Evolutionary conservation across 768 basidiomycete species (phyloP).

Genomic region (Suillus occidentalis): DNA sequence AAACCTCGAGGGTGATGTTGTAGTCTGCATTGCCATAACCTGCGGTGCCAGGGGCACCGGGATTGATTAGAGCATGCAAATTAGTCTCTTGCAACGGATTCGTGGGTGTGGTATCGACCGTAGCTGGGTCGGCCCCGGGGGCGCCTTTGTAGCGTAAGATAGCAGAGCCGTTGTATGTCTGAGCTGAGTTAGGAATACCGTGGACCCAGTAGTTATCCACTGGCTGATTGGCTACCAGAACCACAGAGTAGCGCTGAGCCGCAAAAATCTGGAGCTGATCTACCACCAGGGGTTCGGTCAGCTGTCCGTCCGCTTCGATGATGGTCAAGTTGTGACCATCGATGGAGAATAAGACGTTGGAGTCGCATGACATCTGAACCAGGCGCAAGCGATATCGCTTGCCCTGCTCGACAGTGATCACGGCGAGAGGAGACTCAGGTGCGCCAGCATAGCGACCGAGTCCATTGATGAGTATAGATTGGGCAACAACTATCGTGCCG

Average conservation of each 20-base stretch:
- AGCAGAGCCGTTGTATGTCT: conserved; percentile 45
- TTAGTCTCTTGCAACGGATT: conserved; percentile 34
- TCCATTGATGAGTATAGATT: conserved; percentile 43
- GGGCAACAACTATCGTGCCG: conserved; percentile 11
- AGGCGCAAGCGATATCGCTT: conserved; percentile 40
- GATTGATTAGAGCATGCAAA: conserved; percentile 24
- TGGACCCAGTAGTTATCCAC: conserved; percentile 50
- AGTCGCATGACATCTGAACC: conserved; percentile 42
- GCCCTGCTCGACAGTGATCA: conserved; percentile 33
- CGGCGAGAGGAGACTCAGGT: conserved; percentile 29
- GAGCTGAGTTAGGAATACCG: conserved; percentile 30
- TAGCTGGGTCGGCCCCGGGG: conserved; percentile 37
- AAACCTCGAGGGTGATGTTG: conserved; percentile 25
- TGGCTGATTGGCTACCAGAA: conserved; percentile 32
- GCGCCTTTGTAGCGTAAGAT: conserved; percentile 52
- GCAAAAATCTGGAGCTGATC: conserved; percentile 40
- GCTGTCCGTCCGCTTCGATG: conserved; percentile 48
- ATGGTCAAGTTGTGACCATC: conserved; percentile 45
- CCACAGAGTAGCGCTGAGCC: conserved; percentile 32
- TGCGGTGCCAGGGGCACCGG: conserved; percentile 38
- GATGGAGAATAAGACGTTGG: conserved; percentile 43
- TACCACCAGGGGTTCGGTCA: conserved; percentile 39
- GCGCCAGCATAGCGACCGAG: conserved; percentile 36
- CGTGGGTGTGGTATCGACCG: conserved; percentile 23
- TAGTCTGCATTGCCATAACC: conserved; percentile 41